phyloP scores from a whole-genome alignment of 2,329 filamentous ascomycete species.

The Coniosporium tulheliwenetii region DNA sequence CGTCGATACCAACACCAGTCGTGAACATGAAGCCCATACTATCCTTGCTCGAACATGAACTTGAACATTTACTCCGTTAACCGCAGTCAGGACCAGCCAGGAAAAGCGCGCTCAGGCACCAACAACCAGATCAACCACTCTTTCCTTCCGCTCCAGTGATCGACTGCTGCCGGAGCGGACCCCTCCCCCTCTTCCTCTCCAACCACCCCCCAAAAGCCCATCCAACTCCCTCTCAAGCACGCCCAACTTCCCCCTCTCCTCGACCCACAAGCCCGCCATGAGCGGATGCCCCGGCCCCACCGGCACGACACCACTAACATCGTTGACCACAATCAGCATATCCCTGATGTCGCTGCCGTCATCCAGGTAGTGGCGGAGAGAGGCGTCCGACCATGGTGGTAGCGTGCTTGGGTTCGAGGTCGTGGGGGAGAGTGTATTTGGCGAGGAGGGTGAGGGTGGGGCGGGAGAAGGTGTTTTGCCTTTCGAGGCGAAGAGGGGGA shows the following conservation, averaged over 20 bases:
- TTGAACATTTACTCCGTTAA: too few species aligned
- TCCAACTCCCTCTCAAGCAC: slow-evolving; percentile 87
- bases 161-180: not conserved
- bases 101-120: too few species aligned
- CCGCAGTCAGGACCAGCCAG: too few species aligned
- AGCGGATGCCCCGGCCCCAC: slow-evolving; percentile 75
- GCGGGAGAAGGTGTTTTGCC: slow-evolving; percentile 10
- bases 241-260: slow-evolving; percentile 71
- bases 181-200: slow-evolving; percentile 20
- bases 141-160: too few species aligned
- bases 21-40: too few species aligned
- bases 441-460: slow-evolving; percentile 17
- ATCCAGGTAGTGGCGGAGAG: slow-evolving; percentile 78
- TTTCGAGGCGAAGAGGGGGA: slow-evolving; percentile 7
- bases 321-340: slow-evolving; percentile 79
- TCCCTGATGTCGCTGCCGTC: slow-evolving; percentile 80
- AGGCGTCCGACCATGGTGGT: slow-evolving; percentile 72
- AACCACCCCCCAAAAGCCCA: slow-evolving; percentile 75
- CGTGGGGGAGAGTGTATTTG: slow-evolving; percentile 27
- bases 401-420: slow-evolving; percentile 38
- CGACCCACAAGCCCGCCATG: slow-evolving; percentile 63
- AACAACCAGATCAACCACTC: too few species aligned
- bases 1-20: too few species aligned
- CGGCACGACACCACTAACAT: slow-evolving; percentile 70
- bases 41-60: too few species aligned